Conservation (phyloP, 2,329 filamentous ascomycete species). For the Mollisia scopiformis region DNA sequence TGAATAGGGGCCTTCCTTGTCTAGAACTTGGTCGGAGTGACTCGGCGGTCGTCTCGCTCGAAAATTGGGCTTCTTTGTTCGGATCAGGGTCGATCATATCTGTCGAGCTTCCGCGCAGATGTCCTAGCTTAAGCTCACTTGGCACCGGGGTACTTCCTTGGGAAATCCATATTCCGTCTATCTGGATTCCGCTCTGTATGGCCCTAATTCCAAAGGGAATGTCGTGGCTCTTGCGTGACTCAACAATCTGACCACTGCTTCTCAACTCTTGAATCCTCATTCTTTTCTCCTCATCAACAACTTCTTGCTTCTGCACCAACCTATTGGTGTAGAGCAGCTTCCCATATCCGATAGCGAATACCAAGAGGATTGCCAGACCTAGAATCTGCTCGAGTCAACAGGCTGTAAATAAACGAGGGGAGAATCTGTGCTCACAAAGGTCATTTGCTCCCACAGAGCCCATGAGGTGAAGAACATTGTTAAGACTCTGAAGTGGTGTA, state of each 20-base stretch:
- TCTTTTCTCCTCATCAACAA: slow-evolving; percentile 68
- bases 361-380: slow-evolving; percentile 68
- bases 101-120: slow-evolving; percentile 19
- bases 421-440: slow-evolving; percentile 66
- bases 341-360: slow-evolving; percentile 67
- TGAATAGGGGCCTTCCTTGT: slow-evolving; percentile 9
- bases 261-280: slow-evolving; percentile 55
- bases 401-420: background rate
- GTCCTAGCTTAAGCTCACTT: slow-evolving; percentile 24
- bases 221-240: slow-evolving; percentile 50
- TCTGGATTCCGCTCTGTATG: slow-evolving; percentile 78
- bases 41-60: slow-evolving; percentile 5
- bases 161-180: slow-evolving; percentile 81
- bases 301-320: slow-evolving; percentile 57
- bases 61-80: slow-evolving; percentile 9
- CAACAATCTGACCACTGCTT: slow-evolving; percentile 48
- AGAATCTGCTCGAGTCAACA: slow-evolving; percentile 59
- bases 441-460: slow-evolving; percentile 88
- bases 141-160: slow-evolving; percentile 30
- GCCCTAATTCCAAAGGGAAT: slow-evolving; percentile 87
- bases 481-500: slow-evolving; percentile 1
- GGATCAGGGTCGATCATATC: slow-evolving; percentile 12
- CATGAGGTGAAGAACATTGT: slow-evolving; percentile 67
- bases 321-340: slow-evolving; percentile 69
- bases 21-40: slow-evolving; percentile 8